phyloP scores from a whole-genome alignment of 345 rosid species.

The Brassica nigra region DNA sequence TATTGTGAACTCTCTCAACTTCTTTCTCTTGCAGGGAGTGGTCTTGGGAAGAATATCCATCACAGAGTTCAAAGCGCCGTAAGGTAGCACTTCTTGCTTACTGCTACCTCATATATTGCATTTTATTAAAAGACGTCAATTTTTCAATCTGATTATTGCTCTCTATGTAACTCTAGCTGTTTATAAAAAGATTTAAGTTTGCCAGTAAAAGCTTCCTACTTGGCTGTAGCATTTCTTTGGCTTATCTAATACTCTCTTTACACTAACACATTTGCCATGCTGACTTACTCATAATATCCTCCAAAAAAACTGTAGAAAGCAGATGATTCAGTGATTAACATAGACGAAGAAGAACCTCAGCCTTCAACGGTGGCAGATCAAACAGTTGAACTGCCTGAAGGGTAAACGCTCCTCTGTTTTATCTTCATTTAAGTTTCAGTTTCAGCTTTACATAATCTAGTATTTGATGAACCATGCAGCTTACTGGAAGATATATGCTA shows the following conservation, averaged over 20 bases:
- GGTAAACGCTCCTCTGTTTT: conserved; percentile 44
- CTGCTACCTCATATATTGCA: background rate
- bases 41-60: conserved; percentile 32
- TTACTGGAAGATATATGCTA: conserved; percentile 59
- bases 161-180: too few species aligned
- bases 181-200: background rate
- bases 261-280: background rate
- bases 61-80: conserved; percentile 40
- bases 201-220: background rate
- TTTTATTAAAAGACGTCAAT: too few species aligned
- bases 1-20: conserved; percentile 7
- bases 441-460: conserved; percentile 23
- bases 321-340: conserved; percentile 61
- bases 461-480: conserved; percentile 48
- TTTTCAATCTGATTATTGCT: too few species aligned
- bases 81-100: conserved; percentile 57
- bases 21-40: conserved; percentile 46
- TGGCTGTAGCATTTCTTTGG: background rate
- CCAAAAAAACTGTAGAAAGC: conserved; percentile 23
- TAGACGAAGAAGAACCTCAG: conserved; percentile 71
- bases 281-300: conserved; percentile 8
- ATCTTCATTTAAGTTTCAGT: conserved; percentile 7
- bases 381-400: conserved; percentile 47
- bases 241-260: background rate
- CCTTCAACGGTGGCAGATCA: conserved; percentile 38